These are phyloP conservation scores for Pezizomycotina sp. DNA, from an alignment of 2,329 filamentous ascomycete genomes.

Conservation along the genomic window DNA sequence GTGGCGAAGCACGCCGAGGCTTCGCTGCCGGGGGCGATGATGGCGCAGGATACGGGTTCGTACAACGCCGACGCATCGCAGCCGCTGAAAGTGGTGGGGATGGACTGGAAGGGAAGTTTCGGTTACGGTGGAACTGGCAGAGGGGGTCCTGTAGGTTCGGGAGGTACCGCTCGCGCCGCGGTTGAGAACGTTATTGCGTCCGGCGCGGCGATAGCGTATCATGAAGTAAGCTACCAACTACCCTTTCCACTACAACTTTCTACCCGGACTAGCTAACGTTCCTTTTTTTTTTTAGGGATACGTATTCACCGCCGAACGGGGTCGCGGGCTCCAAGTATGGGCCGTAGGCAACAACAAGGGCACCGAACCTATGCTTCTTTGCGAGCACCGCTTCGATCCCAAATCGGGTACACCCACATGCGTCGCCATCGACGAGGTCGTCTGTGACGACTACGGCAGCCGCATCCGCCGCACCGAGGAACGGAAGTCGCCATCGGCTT, in stretches of 20 bases:
- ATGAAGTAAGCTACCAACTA: too few relatives aligned
- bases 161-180: background rate
- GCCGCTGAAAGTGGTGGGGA: slow-evolving; percentile 41
- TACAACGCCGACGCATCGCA: slow-evolving; percentile 6
- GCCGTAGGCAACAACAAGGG: background rate
- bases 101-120: slow-evolving; percentile 81
- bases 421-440: slow-evolving; percentile 10
- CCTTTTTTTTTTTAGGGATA: slow-evolving; percentile 11
- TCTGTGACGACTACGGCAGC: slow-evolving; percentile 8
- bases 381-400: background rate
- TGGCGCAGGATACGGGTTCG: slow-evolving; percentile 3
- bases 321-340: slow-evolving; percentile 11
- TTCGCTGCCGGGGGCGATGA: slow-evolving; percentile 23
- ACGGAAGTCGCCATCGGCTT: too few relatives aligned
- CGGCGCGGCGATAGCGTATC: slow-evolving; percentile 6
- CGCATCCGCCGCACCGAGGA: slow-evolving; percentile 9
- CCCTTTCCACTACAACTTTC: too few relatives aligned
- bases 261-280: slow-evolving; percentile 1
- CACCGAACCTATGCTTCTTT: background rate
- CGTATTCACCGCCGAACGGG: slow-evolving; percentile 8
- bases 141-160: slow-evolving; percentile 33
- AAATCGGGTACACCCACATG: slow-evolving; percentile 9
- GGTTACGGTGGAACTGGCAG: slow-evolving; percentile 79
- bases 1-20: slow-evolving; percentile 28
- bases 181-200: background rate